phyloP scores from a whole-genome alignment of 2,329 filamentous ascomycete genomes.

The Xenoacremonium recifei region DNA sequence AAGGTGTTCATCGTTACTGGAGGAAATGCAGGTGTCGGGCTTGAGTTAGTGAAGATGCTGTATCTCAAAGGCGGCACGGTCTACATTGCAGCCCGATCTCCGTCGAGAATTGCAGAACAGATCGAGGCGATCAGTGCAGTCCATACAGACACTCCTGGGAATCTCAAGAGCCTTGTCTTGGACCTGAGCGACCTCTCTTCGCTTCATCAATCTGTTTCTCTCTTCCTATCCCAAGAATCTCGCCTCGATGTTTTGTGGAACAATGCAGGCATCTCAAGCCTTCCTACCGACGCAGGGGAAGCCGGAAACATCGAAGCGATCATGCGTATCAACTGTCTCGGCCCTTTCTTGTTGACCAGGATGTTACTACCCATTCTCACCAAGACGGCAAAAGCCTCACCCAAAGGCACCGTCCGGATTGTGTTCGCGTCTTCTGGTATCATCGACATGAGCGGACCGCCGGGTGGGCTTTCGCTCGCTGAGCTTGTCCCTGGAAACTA shows the following conservation, averaged over 20 bases:
- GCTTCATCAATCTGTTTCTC: conserved; percentile 19
- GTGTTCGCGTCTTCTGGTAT: conserved; percentile 19
- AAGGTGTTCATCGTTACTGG: conserved; percentile 47
- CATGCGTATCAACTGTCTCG: conserved; percentile 35
- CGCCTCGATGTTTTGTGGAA: conserved; percentile 34
- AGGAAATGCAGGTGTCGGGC: conserved; percentile 37
- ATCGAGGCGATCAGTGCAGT: conserved; percentile 38
- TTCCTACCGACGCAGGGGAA: conserved; percentile 33
- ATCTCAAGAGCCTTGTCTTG: conserved; percentile 36
- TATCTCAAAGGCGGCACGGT: conserved; percentile 49
- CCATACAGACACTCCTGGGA: conserved; percentile 29
- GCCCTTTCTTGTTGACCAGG: conserved; percentile 33
- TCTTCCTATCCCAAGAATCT: conserved; percentile 14
- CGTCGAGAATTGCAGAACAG: conserved; percentile 36
- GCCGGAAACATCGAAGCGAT: conserved; percentile 34
- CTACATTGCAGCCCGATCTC: conserved; percentile 46
- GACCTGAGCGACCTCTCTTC: conserved; percentile 33
- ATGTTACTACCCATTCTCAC: conserved; percentile 29
- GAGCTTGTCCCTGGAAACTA: background rate
- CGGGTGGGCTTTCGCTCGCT: conserved; percentile 1
- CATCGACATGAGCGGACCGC: conserved; percentile 9
- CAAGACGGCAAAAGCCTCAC: conserved; percentile 24
- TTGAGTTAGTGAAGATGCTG: conserved; percentile 49
- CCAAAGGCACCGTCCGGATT: conserved; percentile 17
- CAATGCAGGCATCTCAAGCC: conserved; percentile 36